Percentiles rank a stretch among this genome's conserved stretches.
Conservation (phyloP, 2,329 filamentous ascomycete genomes). For the Fusarium tjaetaba region DNA sequence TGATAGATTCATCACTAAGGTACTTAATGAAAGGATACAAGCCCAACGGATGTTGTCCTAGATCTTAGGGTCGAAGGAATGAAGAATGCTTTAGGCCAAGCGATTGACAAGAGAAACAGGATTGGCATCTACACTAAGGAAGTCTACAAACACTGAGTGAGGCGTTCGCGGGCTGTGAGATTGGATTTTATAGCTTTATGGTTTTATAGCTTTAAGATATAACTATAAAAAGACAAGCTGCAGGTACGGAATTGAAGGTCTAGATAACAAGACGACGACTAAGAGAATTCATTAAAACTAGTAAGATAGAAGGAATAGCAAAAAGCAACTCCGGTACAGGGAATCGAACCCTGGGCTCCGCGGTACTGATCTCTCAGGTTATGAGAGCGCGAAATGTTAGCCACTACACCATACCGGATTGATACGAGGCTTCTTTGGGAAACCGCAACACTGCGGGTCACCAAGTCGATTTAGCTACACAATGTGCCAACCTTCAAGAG, state of each 20-base stretch:
- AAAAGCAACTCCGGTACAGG: not conserved
- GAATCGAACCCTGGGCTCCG: conserved; percentile 6
- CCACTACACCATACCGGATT: conserved; percentile 49
- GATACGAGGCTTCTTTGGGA: not conserved
- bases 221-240: not conserved
- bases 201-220: not conserved
- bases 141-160: not conserved
- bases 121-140: not conserved
- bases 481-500: not conserved
- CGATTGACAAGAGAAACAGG: not conserved
- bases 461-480: not conserved
- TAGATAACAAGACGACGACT: not conserved
- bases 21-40: not conserved
- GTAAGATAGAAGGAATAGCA: not conserved
- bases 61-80: not conserved
- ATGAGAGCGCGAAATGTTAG: conserved; percentile 49
- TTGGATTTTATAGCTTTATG: not conserved
- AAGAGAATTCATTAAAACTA: not conserved
- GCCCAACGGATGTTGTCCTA: not conserved
- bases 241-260: no score
- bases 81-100: not conserved
- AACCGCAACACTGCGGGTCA: rapidly evolving
- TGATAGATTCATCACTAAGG: not conserved
- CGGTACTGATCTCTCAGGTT: conserved; percentile 23
- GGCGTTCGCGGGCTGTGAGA: not conserved